Conservation (phyloP, 1,284 basidiomycete genomes). For the Trichosporon ovoides region DNA sequence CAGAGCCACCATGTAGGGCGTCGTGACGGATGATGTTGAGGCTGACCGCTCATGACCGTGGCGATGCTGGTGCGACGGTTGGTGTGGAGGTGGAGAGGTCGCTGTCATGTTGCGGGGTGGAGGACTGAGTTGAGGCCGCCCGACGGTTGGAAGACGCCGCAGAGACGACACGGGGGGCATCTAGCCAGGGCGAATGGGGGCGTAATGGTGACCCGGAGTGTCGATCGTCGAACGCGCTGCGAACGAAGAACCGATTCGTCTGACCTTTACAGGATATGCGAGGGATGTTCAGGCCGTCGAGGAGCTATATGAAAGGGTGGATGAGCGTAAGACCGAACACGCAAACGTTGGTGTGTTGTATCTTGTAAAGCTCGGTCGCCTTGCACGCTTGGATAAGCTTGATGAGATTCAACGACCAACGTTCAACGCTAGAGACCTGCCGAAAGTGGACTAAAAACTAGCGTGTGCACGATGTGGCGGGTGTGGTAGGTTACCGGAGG, state of each 20-base stretch:
- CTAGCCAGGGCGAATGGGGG: not conserved
- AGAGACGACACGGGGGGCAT: constrained; percentile 4
- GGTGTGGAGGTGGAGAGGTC: constrained; percentile 1
- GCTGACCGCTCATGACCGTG: not conserved
- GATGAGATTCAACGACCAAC: not conserved
- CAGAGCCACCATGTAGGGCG: constrained; percentile 38
- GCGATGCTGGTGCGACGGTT: not conserved
- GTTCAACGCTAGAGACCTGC: not conserved
- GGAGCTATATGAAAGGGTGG: too few species aligned
- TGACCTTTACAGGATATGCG: not conserved
- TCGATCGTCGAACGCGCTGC: not conserved
- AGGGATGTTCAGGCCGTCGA: too few species aligned
- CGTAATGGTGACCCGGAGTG: too few species aligned
- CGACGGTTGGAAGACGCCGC: constrained; percentile 1
- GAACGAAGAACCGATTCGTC: not conserved
- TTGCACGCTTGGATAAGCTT: not conserved
- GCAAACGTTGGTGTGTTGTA: too few species aligned
- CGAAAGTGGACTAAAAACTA: constrained; percentile 1
- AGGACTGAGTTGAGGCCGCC: not conserved
- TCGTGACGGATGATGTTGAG: not conserved
- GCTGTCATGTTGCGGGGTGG: not conserved
- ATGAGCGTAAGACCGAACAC: too few species aligned
- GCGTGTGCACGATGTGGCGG: not conserved
- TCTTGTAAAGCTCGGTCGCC: too few species aligned
- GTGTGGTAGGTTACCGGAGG: constrained; percentile 2